Percentiles rank a stretch among this genome's conserved stretches.
Evolutionary conservation across 2,329 filamentous ascomycete species (phyloP).

Genomic region (Laburnicola sp.): DNA sequence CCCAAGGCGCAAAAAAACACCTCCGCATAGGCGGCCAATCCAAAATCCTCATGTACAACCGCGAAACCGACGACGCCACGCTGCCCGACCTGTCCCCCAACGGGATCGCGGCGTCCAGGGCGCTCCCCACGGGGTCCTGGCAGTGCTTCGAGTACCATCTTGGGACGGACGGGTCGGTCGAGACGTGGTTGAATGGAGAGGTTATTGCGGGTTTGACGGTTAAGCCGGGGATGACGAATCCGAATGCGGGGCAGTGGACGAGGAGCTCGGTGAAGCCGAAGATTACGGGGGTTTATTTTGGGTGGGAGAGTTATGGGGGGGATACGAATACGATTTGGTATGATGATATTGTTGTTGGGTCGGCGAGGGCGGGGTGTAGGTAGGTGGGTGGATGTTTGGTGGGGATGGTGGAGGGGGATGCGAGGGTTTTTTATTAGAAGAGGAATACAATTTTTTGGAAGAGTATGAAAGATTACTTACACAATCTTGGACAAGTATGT

Average conservation of each 20-base stretch:
- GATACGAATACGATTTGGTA: conserved; percentile 66
- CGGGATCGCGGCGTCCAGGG: conserved; percentile 58
- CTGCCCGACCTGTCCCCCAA: conserved; percentile 63
- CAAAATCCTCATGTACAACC: conserved; percentile 67
- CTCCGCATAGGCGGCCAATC: conserved; percentile 64
- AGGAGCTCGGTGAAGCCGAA: conserved; percentile 56
- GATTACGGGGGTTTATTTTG: conserved; percentile 61
- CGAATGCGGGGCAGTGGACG: conserved; percentile 59
- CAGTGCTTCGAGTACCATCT: conserved; percentile 66
- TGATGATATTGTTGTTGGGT: conserved; percentile 59
- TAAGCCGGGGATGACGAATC: conserved; percentile 53
- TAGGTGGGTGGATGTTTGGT: neutral
- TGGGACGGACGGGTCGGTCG: conserved; percentile 60
- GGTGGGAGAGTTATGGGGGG: conserved; percentile 65
- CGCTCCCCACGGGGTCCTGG: conserved; percentile 57
- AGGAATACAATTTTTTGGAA: too few relatives aligned
- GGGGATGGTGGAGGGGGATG: too few relatives aligned
- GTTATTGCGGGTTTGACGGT: conserved; percentile 57
- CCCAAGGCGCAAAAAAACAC: conserved; percentile 60
- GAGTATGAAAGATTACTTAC: too few relatives aligned
- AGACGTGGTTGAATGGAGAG: conserved; percentile 62
- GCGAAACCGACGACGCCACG: conserved; percentile 64
- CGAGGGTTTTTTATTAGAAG: too few relatives aligned
- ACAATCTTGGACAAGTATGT: too few relatives aligned
- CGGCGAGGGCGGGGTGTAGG: conserved; percentile 54